Evolutionary conservation across 1,284 basidiomycete species (phyloP).

Genomic region (Cryptococcus sp.): DNA sequence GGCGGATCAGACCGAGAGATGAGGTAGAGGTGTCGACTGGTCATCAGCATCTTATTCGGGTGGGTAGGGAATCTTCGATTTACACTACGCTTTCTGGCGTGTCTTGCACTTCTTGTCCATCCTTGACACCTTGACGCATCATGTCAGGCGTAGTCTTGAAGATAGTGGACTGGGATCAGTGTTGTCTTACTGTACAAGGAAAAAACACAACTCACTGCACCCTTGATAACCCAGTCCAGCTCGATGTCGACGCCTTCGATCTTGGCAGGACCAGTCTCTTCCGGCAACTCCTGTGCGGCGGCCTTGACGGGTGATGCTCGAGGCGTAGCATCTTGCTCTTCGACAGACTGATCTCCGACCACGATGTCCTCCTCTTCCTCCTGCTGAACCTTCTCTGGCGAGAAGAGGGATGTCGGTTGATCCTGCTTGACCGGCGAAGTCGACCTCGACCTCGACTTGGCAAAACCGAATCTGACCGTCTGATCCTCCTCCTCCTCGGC

Average conservation of each 20-base stretch:
- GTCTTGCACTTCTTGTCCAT: conserved; percentile 6
- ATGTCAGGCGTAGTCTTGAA: too few relatives aligned
- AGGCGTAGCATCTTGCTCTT: neutral
- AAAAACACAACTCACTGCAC: conserved; percentile 36
- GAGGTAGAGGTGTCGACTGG: conserved; percentile 27
- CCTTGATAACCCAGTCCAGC: conserved; percentile 16
- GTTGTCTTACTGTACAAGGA: too few relatives aligned
- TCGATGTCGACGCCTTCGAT: conserved; percentile 21
- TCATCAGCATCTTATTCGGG: neutral
- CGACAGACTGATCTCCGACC: too few relatives aligned
- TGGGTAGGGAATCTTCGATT: conserved; percentile 9
- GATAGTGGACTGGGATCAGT: too few relatives aligned
- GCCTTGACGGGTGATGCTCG: neutral
- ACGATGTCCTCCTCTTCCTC: neutral
- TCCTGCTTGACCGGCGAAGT: neutral
- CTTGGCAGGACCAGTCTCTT: neutral
- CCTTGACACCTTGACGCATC: conserved; percentile 27
- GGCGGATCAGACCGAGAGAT: conserved; percentile 29
- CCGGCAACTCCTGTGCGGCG: neutral
- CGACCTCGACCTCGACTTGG: neutral
- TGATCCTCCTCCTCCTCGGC: conserved; percentile 11
- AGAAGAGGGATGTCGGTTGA: neutral
- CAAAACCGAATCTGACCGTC: conserved; percentile 13
- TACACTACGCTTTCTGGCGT: conserved; percentile 27
- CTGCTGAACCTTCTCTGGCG: neutral